Conservation (phyloP, 139 green algal species). For the Coccomyxa sp. region DNA sequence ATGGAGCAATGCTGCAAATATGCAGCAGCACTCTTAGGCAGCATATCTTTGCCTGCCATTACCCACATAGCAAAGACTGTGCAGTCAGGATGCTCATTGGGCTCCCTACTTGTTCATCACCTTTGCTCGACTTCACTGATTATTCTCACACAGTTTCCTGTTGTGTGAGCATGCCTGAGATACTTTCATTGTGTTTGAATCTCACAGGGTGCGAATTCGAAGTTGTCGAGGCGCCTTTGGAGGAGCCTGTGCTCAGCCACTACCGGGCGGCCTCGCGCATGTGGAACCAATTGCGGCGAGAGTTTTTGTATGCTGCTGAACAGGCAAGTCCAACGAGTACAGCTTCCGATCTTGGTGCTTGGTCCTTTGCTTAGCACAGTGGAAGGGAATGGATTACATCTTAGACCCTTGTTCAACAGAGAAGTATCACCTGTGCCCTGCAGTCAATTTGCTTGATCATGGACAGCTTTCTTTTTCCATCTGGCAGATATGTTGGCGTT, state of each 20-base stretch:
- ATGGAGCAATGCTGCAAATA: too few relatives aligned
- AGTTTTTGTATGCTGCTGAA: constrained; percentile 37
- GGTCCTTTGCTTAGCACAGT: not conserved
- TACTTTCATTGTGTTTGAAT: not conserved
- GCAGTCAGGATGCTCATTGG: too few relatives aligned
- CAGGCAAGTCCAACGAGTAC: constrained; percentile 6
- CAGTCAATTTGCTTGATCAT: too few relatives aligned
- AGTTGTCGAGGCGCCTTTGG: constrained; percentile 54
- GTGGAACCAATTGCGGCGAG: constrained; percentile 35
- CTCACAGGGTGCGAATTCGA: constrained; percentile 67
- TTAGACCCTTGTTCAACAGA: not conserved
- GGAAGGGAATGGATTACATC: not conserved
- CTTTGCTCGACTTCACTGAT: too few relatives aligned
- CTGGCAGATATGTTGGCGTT: too few relatives aligned
- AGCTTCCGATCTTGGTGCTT: not conserved
- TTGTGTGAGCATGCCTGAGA: too few relatives aligned
- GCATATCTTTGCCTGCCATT: too few relatives aligned
- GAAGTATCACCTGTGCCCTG: not conserved
- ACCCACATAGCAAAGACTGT: too few relatives aligned
- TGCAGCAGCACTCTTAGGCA: too few relatives aligned
- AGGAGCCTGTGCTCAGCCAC: constrained; percentile 17
- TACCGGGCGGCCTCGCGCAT: constrained; percentile 25
- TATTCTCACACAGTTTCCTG: too few relatives aligned
- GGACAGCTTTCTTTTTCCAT: too few relatives aligned
- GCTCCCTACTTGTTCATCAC: too few relatives aligned